Conservation (phyloP, 1,284 basidiomycete species). For the Irpex sp. region DNA sequence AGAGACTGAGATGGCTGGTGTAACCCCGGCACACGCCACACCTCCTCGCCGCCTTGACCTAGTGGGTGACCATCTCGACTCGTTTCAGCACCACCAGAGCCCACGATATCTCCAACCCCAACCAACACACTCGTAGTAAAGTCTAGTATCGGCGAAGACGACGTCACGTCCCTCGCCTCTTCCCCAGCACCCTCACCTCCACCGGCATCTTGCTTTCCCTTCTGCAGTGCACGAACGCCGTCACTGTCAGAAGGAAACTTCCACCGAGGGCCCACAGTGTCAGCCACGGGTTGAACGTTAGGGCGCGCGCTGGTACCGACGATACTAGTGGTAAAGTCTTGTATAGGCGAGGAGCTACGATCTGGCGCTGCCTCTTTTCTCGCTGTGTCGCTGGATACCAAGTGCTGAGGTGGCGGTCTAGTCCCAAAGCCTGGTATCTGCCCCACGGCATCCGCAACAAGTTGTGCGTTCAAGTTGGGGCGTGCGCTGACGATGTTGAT, state of each 20-base stretch:
- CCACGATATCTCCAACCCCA: neutral
- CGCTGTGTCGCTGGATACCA: neutral
- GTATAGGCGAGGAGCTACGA: neutral
- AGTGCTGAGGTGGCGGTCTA: neutral
- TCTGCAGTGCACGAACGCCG: too few species aligned
- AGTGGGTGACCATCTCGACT: too few species aligned
- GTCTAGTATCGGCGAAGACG: neutral
- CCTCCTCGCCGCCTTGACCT: too few species aligned
- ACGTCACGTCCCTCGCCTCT: neutral
- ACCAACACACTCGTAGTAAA: neutral
- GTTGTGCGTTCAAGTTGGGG: neutral
- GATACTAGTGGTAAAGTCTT: neutral
- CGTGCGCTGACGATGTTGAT: too few species aligned
- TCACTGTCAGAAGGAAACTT: neutral
- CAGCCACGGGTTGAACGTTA: neutral
- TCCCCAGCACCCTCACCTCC: too few species aligned
- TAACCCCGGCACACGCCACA: too few species aligned
- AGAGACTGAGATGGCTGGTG: too few species aligned
- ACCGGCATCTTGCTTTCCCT: too few species aligned
- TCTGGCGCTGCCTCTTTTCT: neutral
- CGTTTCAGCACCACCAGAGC: too few species aligned
- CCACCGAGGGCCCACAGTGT: neutral
- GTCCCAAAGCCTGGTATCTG: too few species aligned
- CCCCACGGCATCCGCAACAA: neutral
- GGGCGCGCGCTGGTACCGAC: too few species aligned